Base-by-base conservation (phyloP, 768 basidiomycete species). In the Lentinula aciculospora region DNA sequence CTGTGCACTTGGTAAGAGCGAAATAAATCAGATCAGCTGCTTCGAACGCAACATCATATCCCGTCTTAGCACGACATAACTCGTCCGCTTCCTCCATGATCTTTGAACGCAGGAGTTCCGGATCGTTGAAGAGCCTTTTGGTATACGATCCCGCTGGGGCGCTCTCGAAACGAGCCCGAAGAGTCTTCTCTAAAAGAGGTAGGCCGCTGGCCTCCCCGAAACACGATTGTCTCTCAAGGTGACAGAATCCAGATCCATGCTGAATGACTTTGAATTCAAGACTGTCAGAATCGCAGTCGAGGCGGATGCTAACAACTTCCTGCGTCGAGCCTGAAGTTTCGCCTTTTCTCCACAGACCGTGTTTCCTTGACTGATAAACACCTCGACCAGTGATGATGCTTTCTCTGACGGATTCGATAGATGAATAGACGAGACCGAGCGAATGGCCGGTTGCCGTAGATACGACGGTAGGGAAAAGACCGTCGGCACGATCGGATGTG, bases 31-130 rank as follows among this genome's bases (percentile, higher is more conserved):
- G 76, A 72, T 99, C 97, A 1, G 95, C 96, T 6, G 94, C 92
- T 71, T 99, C 97, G 60, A 95, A 96, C 1, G 94, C 90, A 15
- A 97, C 76, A 29, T 98, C 92, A 48, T 89, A 85, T 66, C 82
- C 82, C 1, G 83, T 82, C 63, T 83, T 76, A 23, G 92, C 92
- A 17, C 79, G 78, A 68, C 94, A 96, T n/a, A 99, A 81, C 70
- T 99, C 97, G 64, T 96, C 92, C 0, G 97, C 97, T 69, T 99
- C 97, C 71, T 99, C 97, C 86, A 90, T 92, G 62, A 99, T 94
- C 77, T 99, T 99, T 53, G 94, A 88, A 46, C 79, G 82, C 45
- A 98, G 76, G n/a, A 99, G 78, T 46, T 79, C 81, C 4, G 86
- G 74, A 67, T 98, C 92, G 42, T 80, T 77, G 72, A 98, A 97